Conservation (phyloP, 176 grass and related monocot species). For the Aegilops bicornis region DNA sequence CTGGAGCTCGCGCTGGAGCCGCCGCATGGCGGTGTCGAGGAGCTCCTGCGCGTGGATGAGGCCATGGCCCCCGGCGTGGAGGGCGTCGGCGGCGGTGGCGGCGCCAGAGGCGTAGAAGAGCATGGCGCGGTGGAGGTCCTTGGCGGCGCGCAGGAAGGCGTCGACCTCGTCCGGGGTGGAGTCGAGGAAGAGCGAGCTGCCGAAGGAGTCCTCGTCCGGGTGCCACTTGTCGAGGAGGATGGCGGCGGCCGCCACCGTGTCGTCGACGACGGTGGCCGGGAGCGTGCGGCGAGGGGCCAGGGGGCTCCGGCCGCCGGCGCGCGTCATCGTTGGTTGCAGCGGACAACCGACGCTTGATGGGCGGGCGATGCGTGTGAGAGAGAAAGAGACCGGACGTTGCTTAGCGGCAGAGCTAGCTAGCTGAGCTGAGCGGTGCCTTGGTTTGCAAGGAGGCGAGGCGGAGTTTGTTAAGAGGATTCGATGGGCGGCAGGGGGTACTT, state of each 20-base stretch:
- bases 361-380: no score
- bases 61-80: background rate
- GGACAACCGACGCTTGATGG: no score
- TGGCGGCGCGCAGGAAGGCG: slow-evolving; percentile 39
- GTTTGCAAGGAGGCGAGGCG: background rate
- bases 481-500: background rate
- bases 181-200: slow-evolving; percentile 31
- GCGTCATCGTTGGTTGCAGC: background rate
- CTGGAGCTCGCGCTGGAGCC: slow-evolving; percentile 58
- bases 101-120: slow-evolving; percentile 37
- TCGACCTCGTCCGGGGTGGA: background rate
- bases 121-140: slow-evolving; percentile 67
- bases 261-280: slow-evolving; percentile 42
- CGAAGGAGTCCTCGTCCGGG: slow-evolving; percentile 8
- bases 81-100: background rate
- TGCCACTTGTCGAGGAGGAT: slow-evolving; percentile 52
- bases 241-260: slow-evolving; percentile 43
- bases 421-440: background rate
- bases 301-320: slow-evolving; percentile 3
- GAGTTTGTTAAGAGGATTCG: background rate
- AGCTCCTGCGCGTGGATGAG: slow-evolving; percentile 60
- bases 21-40: slow-evolving; percentile 54
- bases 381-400: no score
- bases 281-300: slow-evolving; percentile 23
- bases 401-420: no score